Percentiles rank a stretch among this genome's conserved stretches.
Conservation (phyloP, 78 protist genomes). For the Emiliania huxleyi region DNA sequence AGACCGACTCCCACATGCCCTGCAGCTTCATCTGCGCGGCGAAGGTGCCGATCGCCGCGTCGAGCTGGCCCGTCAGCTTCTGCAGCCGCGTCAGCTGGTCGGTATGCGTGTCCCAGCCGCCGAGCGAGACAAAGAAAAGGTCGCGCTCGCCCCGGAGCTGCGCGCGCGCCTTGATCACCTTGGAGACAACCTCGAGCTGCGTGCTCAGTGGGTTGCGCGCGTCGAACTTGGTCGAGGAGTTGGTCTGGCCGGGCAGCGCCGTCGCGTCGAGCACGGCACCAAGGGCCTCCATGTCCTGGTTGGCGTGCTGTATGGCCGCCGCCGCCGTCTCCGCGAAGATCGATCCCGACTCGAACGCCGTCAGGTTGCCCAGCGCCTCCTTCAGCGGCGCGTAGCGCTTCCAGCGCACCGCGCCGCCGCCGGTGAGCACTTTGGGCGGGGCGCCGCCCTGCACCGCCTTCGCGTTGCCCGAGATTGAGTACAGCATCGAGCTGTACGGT, state of each 20-base stretch:
- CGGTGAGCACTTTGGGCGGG: background rate
- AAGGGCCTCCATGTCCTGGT: background rate
- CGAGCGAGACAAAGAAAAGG: background rate
- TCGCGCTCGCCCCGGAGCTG: background rate
- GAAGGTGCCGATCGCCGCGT: constrained; percentile 11
- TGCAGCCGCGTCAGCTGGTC: background rate
- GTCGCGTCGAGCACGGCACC: background rate
- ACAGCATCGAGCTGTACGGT: background rate
- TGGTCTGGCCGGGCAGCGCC: background rate
- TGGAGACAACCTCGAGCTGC: background rate
- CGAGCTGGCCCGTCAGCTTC: background rate
- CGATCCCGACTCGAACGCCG: background rate
- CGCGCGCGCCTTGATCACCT: background rate
- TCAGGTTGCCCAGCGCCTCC: background rate
- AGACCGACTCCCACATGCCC: background rate
- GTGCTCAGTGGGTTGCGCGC: background rate
- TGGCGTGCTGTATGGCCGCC: background rate
- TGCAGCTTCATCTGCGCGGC: background rate
- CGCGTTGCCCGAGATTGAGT: background rate
- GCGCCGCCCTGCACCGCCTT: background rate
- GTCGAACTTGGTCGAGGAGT: background rate
- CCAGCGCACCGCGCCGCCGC: background rate
- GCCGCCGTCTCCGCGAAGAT: background rate
- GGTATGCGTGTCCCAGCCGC: constrained; percentile 20
- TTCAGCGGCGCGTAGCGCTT: background rate